These are phyloP conservation scores for Eimeria brunetti DNA, from an alignment of 169 alveolate species.

Conservation along the genomic window DNA sequence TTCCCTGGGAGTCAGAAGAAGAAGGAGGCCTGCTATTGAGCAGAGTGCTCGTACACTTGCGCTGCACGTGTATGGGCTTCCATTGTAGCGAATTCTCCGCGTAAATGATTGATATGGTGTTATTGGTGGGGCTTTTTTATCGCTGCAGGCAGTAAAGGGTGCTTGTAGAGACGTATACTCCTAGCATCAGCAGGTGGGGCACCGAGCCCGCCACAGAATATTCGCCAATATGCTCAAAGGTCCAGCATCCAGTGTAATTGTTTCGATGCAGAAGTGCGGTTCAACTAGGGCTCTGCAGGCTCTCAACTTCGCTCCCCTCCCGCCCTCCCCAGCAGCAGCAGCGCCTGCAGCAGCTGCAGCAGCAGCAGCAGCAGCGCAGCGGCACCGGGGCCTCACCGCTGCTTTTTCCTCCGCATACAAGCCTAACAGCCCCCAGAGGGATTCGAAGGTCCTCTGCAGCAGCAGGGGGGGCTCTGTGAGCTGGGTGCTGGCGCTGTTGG, in stretches of 20 bases:
- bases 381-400: not conserved
- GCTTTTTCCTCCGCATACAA: not conserved
- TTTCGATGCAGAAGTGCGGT: constrained; percentile 43
- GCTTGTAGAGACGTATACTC: not conserved
- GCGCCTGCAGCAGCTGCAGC: too few species aligned
- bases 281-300: not conserved
- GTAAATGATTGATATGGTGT: not conserved
- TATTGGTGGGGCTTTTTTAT: not conserved
- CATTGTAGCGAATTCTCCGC: not conserved
- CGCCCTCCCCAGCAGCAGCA: too few species aligned
- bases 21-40: not conserved
- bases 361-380: not conserved
- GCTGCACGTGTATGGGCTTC: not conserved
- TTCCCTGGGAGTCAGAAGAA: not conserved
- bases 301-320: not conserved
- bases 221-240: not conserved
- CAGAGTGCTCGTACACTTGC: not conserved
- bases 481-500: constrained; percentile 2
- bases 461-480: not conserved
- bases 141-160: constrained; percentile 2
- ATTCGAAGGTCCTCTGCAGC: not conserved
- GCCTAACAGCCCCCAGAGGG: not conserved
- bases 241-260: not conserved
- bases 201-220: not conserved
- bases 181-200: not conserved